Conservation (phyloP, 2,329 filamentous ascomycete genomes). For the Podosphaera fusca region DNA sequence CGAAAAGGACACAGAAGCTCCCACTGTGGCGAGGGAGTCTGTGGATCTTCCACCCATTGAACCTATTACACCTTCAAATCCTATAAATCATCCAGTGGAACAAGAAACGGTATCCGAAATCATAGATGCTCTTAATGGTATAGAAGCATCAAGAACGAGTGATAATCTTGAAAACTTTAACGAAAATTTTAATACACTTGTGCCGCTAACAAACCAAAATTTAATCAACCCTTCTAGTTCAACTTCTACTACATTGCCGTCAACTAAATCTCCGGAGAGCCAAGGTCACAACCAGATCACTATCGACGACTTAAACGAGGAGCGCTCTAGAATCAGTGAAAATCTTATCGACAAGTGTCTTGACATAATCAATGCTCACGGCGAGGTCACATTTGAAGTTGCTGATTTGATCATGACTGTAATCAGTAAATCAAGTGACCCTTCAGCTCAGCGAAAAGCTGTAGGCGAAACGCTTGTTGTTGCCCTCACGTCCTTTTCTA, state of each 20-base stretch:
- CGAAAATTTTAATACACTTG: constrained; percentile 2
- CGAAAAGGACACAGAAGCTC: constrained; percentile 26
- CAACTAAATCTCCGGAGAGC: constrained; percentile 1
- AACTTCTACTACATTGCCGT: constrained; percentile 1
- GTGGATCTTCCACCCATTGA: constrained; percentile 14
- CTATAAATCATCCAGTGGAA: constrained; percentile 11
- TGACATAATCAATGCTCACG: constrained; percentile 71
- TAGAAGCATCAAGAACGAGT: constrained; percentile 1
- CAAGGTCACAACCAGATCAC: constrained; percentile 22
- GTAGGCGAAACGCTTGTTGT: constrained; percentile 66
- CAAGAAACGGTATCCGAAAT: constrained; percentile 6
- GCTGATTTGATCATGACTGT: constrained; percentile 65
- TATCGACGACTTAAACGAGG: constrained; percentile 57
- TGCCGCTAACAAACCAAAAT: background rate
- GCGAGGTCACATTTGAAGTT: constrained; percentile 73
- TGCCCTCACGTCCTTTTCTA: constrained; percentile 49
- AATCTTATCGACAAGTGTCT: constrained; percentile 75
- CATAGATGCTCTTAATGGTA: constrained; percentile 6
- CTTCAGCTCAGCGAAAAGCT: constrained; percentile 35
- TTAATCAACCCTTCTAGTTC: background rate
- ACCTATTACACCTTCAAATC: constrained; percentile 9
- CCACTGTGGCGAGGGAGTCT: constrained; percentile 8
- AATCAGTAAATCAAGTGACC: constrained; percentile 35
- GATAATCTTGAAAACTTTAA: constrained; percentile 5
- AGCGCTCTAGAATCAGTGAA: constrained; percentile 47